Percentiles rank a stretch among this genome's conserved stretches.
Conservation (phyloP, 352 stramenopile genomes). For the Aphanomyces cochlioides region DNA sequence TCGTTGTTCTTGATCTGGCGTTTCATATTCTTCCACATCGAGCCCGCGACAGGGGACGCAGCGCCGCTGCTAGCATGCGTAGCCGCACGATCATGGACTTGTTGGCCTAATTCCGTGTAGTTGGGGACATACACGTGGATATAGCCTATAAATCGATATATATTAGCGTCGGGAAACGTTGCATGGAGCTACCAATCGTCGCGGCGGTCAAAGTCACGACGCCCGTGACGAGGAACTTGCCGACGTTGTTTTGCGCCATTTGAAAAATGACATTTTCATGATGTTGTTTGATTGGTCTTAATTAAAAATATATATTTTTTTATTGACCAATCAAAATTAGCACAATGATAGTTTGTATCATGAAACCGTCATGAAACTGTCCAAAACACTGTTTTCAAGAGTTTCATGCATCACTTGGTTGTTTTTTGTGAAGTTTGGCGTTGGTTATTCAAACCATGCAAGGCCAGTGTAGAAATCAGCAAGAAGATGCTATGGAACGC, state of each 20-base stretch:
- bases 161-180: neutral
- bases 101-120: conserved; percentile 43
- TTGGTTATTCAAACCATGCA: too few relatives aligned
- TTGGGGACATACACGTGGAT: conserved; percentile 42
- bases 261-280: neutral
- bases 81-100: conserved; percentile 41
- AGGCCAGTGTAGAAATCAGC: too few relatives aligned
- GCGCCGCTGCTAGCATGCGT: neutral
- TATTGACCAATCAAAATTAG: neutral
- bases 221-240: conserved; percentile 20
- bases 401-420: too few relatives aligned
- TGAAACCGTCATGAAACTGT: too few relatives aligned
- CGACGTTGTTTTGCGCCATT: conserved; percentile 30
- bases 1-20: conserved; percentile 35
- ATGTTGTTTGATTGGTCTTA: neutral
- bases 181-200: conserved; percentile 16
- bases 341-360: too few relatives aligned
- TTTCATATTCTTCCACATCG: conserved; percentile 54
- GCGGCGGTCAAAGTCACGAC: conserved; percentile 19
- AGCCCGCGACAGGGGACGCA: conserved; percentile 30
- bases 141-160: conserved; percentile 8
- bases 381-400: too few relatives aligned
- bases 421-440: too few relatives aligned
- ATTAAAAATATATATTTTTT: neutral
- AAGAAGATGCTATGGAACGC: too few relatives aligned